Evolutionary conservation across 129 eudicot species (phyloP), one percentile per base, ranked within the genome.

Genomic region (Heracleum sosnowskyi): DNA sequence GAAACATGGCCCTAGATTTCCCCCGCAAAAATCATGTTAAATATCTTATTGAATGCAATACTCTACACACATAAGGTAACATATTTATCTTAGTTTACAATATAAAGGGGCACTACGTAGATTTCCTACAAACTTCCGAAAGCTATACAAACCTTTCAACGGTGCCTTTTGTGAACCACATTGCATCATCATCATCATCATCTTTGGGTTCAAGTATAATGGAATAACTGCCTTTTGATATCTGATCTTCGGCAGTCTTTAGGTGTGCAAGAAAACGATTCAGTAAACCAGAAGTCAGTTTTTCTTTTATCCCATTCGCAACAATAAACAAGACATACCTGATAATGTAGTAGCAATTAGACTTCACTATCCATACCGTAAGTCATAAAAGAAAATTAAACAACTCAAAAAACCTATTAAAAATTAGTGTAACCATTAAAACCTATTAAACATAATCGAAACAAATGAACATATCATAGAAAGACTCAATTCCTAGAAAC

Each of bases 141-240:
- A 79, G 63, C 22, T 41, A 62, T 36, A 78, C 87, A 80, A 82
- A 91, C 98, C 98, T 91, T 90, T 91, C 91, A 64, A 94, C 82
- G 0, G 93, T 94, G 74, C 88, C 91, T 91, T 94, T 94, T 1
- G 98, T 91, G 84, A 94, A 94, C 98, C 98, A 94, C 39, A 87
- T 31, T 31, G 90, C 87, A 84, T 90, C 92, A 81, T 41, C 77
- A 84, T 90, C 92, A 81, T 41, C 77, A 72, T 74, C 84, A 31
- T 76, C 76, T 47, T 79, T 81, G 69, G 97, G 97, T 84, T 89
- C 92, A 80, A 94, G 96, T 75, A 91, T 80, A 78, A 94, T 90
- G 17, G 98, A 91, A 80, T 94, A 94, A 60, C 98, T 97, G 76
- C 98, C 98, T 82, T 83, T 82, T 39, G 90, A 96, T 86, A 89